Percentiles rank a stretch among this genome's conserved stretches.
Conservation (phyloP, 1,284 basidiomycete genomes). For the Boletus holoroseus region DNA sequence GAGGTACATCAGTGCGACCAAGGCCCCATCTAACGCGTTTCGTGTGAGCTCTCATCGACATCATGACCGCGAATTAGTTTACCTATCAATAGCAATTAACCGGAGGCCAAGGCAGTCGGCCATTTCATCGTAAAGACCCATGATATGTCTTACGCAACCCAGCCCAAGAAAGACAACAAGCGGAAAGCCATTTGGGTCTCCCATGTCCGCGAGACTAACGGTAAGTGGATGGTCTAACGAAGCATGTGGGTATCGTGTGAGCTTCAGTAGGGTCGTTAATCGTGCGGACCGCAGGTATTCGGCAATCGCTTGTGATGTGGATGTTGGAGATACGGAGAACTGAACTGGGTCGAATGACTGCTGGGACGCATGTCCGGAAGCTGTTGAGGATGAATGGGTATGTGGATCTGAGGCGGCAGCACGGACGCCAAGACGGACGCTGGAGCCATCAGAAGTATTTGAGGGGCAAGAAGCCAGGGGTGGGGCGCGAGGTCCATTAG, state of each 20-base stretch:
- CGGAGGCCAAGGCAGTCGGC: conserved; percentile 81
- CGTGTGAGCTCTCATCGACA: conserved; percentile 12
- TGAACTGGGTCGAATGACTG: conserved; percentile 43
- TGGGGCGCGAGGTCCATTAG: conserved; percentile 19
- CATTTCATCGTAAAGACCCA: conserved; percentile 95
- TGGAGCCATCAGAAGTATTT: conserved; percentile 30
- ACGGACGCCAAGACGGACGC: conserved; percentile 19
- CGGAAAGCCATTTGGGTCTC: conserved; percentile 75
- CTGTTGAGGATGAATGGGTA: conserved; percentile 37
- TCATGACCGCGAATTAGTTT: conserved; percentile 19
- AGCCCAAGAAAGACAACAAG: conserved; percentile 89
- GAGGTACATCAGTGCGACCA: conserved; percentile 74
- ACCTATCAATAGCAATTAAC: conserved; percentile 93
- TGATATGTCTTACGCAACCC: conserved; percentile 90
- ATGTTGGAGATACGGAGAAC: conserved; percentile 41
- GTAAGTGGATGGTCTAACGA: conserved; percentile 65
- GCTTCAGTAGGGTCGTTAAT: conserved; percentile 76
- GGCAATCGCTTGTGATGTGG: conserved; percentile 66
- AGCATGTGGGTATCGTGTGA: conserved; percentile 75
- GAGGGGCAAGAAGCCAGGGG: conserved; percentile 25
- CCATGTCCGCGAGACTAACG: conserved; percentile 92
- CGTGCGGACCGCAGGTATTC: conserved; percentile 80
- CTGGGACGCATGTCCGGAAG: conserved; percentile 40
- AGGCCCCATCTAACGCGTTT: conserved; percentile 73
- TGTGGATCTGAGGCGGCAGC: conserved; percentile 16